Percentiles rank a stretch among this genome's conserved stretches.
phyloP scores from a whole-genome alignment of 768 basidiomycete species.

The Podaxis sp. region DNA sequence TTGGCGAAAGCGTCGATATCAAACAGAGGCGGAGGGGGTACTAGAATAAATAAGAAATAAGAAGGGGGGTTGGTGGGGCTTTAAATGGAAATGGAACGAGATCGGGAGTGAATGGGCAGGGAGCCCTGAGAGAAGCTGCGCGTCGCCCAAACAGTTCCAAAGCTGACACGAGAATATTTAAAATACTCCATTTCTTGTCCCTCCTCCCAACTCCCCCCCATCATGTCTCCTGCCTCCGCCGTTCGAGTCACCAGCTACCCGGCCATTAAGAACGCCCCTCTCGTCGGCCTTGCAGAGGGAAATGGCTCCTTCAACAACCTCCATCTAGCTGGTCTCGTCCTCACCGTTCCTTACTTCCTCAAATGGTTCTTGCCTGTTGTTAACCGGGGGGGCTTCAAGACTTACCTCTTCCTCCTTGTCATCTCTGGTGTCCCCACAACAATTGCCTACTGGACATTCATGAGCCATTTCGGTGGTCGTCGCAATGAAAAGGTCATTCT shows the following conservation, averaged over 20 bases:
- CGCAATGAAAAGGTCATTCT: constrained; percentile 84
- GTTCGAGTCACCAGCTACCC: constrained; percentile 67
- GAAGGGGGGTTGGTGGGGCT: background rate
- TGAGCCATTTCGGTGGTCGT: constrained; percentile 78
- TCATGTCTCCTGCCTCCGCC: constrained; percentile 39
- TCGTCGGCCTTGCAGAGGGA: constrained; percentile 81
- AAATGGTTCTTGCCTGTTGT: constrained; percentile 83
- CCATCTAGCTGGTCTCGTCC: constrained; percentile 74
- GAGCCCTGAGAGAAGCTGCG: no score
- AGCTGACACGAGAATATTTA: background rate
- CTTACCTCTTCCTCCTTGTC: constrained; percentile 78
- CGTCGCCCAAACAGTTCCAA: background rate
- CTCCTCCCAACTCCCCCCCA: constrained; percentile 9
- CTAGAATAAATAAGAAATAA: no score
- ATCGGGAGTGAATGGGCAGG: background rate
- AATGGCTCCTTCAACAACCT: constrained; percentile 81
- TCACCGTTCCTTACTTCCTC: constrained; percentile 82
- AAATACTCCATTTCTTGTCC: background rate
- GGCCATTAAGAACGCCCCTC: constrained; percentile 83
- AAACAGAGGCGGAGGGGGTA: background rate
- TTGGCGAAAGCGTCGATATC: background rate
- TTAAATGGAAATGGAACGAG: constrained; percentile 6
- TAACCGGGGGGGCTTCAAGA: constrained; percentile 81
- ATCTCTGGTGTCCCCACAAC: constrained; percentile 76
- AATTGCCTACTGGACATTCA: constrained; percentile 86